These are phyloP conservation scores for Trichosphaerium sp. DNA, from an alignment of 78 protist genomes.

Conservation along the genomic window DNA sequence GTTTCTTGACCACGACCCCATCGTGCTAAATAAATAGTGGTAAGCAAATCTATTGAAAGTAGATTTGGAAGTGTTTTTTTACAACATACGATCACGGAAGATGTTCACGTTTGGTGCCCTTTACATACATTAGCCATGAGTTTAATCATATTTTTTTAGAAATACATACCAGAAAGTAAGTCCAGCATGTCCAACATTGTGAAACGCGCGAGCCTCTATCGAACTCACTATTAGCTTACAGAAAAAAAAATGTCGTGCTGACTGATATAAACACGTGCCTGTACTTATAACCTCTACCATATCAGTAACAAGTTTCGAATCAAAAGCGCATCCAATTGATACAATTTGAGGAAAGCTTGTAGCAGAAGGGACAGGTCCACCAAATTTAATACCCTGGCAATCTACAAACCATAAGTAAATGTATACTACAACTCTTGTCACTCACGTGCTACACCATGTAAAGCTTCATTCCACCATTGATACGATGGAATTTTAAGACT, in stretches of 20 bases:
- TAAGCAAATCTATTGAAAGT: not conserved
- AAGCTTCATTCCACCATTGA: slow-evolving; percentile 46
- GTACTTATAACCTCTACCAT: no score
- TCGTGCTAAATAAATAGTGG: slow-evolving; percentile 5
- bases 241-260: no score
- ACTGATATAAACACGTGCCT: slow-evolving; percentile 16
- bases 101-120: slow-evolving; percentile 50
- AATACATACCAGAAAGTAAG: slow-evolving; percentile 14
- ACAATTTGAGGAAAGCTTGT: slow-evolving; percentile 25
- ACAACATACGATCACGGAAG: slow-evolving; percentile 53
- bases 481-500: not conserved
- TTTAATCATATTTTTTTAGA: no score
- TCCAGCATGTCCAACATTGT: slow-evolving; percentile 19
- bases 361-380: not conserved
- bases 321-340: no score
- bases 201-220: slow-evolving; percentile 35
- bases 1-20: slow-evolving; percentile 50
- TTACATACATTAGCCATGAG: no score
- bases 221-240: not conserved
- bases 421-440: no score
- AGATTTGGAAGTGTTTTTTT: slow-evolving; percentile 4
- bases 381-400: not conserved
- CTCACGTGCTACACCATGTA: slow-evolving; percentile 37
- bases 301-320: no score
- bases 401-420: no score